Conservation (phyloP, 176 grass and related monocot species). For the Leersia perrieri region DNA sequence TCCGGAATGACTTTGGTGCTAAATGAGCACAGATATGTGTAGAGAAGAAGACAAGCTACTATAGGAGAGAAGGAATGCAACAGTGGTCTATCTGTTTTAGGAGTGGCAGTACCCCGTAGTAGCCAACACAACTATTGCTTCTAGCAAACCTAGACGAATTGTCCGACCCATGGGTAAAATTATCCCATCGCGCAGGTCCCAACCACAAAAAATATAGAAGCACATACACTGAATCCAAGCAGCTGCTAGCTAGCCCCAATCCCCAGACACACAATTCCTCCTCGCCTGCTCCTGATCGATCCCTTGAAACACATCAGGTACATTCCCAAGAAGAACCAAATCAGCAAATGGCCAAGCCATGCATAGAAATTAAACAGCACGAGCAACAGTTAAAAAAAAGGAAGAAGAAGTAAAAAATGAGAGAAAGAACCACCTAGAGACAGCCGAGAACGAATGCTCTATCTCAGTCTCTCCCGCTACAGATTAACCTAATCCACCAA, state of each 20-base stretch:
- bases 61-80: constrained; percentile 28
- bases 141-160: neutral
- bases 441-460: constrained; percentile 33
- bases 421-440: constrained; percentile 18
- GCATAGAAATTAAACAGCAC: constrained; percentile 29
- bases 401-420: too few species aligned
- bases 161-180: neutral
- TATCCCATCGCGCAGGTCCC: neutral
- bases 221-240: constrained; percentile 30
- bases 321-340: constrained; percentile 46
- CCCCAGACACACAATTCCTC: constrained; percentile 29
- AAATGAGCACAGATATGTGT: neutral
- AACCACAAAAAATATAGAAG: constrained; percentile 36
- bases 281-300: neutral
- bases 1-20: neutral
- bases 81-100: constrained; percentile 25
- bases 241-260: constrained; percentile 10
- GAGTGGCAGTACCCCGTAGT: neutral
- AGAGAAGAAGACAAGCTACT: neutral
- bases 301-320: constrained; percentile 1
- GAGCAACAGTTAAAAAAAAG: neutral
- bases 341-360: constrained; percentile 34
- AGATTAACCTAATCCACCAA: constrained; percentile 32
- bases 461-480: constrained; percentile 10
- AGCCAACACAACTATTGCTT: neutral